A percentile compares a stretch with the other conserved stretches of the same genome.
Conservation (phyloP, 371 early-diverging fungal genomes). For the Syncephalis plumigaleata region DNA sequence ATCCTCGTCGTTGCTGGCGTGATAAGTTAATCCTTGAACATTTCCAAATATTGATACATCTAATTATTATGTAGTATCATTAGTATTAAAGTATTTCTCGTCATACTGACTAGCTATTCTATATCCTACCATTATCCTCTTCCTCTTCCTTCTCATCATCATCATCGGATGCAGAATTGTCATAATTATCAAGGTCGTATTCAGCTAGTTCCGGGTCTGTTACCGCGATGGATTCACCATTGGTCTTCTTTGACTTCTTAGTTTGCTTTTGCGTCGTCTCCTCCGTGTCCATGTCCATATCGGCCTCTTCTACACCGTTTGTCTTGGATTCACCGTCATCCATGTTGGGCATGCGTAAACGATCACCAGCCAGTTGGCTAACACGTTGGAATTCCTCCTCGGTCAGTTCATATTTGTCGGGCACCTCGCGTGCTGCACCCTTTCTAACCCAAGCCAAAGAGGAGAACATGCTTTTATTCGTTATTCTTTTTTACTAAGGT, state of each 20-base stretch:
- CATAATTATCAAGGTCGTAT: conserved; percentile 62
- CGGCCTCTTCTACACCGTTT: conserved; percentile 13
- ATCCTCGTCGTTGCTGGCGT: conserved; percentile 57
- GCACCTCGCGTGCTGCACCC: conserved; percentile 66
- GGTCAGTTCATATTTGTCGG: conserved; percentile 56
- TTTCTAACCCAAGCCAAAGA: conserved; percentile 73
- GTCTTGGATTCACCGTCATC: conserved; percentile 53
- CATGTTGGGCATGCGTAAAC: conserved; percentile 19
- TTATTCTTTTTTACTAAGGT: too few species aligned
- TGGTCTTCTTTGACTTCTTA: not conserved
- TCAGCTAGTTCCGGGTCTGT: conserved; percentile 42
- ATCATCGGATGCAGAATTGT: conserved; percentile 20
- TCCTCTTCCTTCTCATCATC: conserved; percentile 18
- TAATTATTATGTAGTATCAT: conserved; percentile 1
- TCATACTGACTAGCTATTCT: not conserved
- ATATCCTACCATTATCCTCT: conserved; percentile 7
- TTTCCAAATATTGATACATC: conserved; percentile 37
- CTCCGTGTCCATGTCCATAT: not conserved
- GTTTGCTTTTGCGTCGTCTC: not conserved
- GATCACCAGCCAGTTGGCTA: conserved; percentile 28
- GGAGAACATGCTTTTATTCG: conserved; percentile 40
- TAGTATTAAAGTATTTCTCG: conserved; percentile 10
- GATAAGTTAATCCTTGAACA: conserved; percentile 59
- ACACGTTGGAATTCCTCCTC: conserved; percentile 78
- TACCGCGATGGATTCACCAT: conserved; percentile 8